These are phyloP conservation scores for Cyclotella sp. DNA, from an alignment of 108 stramenopile species.

Conservation along the genomic window DNA sequence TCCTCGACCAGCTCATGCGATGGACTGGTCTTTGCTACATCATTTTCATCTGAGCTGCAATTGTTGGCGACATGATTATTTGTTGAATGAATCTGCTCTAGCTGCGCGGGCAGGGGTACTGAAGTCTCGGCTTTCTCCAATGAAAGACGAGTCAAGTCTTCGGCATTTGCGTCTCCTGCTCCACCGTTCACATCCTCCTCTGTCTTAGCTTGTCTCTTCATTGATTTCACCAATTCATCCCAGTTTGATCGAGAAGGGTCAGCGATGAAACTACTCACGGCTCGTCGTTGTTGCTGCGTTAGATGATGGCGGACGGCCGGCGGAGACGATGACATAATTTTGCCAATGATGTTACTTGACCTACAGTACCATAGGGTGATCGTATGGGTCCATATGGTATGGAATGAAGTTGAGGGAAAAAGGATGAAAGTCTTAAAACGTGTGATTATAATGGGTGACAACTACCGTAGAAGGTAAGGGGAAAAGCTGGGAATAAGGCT, in stretches of 20 bases:
- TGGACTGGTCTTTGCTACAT: background rate
- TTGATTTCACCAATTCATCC: background rate
- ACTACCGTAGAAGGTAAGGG: no score
- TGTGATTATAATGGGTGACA: no score
- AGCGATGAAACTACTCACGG: background rate
- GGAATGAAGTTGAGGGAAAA: no score
- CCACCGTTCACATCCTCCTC: background rate
- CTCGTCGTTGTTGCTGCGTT: background rate
- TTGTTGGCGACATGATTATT: background rate
- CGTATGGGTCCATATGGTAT: no score
- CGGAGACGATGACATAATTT: background rate
- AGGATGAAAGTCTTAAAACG: no score
- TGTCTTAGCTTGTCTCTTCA: background rate
- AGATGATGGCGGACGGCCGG: background rate
- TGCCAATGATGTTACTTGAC: background rate
- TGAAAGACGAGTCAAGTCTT: background rate
- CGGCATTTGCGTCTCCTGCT: background rate
- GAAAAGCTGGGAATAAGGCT: no score
- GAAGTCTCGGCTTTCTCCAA: background rate
- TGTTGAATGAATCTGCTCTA: background rate
- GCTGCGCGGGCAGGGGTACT: background rate
- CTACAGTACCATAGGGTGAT: no score
- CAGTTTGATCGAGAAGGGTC: background rate
- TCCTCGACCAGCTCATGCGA: slow-evolving; percentile 35
- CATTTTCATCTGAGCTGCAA: background rate